Evolutionary conservation across 495 filamentous ascomycete species (phyloP), one percentile per base, ranked within the genome.

Genomic region (Oidiodendron maius): DNA sequence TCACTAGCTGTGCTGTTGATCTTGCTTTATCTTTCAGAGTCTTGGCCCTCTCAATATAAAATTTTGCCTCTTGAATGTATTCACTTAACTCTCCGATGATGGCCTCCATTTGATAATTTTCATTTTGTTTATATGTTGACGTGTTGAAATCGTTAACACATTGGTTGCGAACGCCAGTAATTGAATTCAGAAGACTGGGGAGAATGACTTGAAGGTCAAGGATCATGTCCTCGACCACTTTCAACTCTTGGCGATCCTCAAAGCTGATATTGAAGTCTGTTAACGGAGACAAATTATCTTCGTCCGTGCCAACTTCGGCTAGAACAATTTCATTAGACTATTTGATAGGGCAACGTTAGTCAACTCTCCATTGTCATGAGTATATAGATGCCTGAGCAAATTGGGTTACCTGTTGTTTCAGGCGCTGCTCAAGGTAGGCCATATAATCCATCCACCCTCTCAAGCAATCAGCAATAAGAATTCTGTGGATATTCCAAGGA

Each of bases 161-260:
- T 22, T 56, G 48, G 9, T 41, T 25, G 8, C 30, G 38, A 18
- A 56, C 9, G 8, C 32, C 26, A 10, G 26, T 38, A 20, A 56
- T 39, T 2, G 53, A 32, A 6, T 51, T 24, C 0, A 47, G 13
- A 9, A 48, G 35, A 6, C 28, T 21, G 3, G 48, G 43, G 12
- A 56, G 39, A 17, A 56, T 51, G 3, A 52, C 40, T 26, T 47
- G 26, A 24, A 56, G 48, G 30, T 56, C 53, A 11, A 47, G 37
- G 16, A 56, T 39, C n/a, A 15, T 11, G 18, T 56, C 53, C 36
- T 56, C 48, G 17, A 51, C 23, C 12, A 48, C 21, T 22, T 51
- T 51, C 16, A 56, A 30, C 17, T 44, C 28, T 34, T 56, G 53
- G 16, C 53, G 48, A 48, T 56, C 53, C n/a, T 42, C 44, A 34